phyloP scores from a whole-genome alignment of 2,329 filamentous ascomycete genomes.

The Xylaria digitata region DNA sequence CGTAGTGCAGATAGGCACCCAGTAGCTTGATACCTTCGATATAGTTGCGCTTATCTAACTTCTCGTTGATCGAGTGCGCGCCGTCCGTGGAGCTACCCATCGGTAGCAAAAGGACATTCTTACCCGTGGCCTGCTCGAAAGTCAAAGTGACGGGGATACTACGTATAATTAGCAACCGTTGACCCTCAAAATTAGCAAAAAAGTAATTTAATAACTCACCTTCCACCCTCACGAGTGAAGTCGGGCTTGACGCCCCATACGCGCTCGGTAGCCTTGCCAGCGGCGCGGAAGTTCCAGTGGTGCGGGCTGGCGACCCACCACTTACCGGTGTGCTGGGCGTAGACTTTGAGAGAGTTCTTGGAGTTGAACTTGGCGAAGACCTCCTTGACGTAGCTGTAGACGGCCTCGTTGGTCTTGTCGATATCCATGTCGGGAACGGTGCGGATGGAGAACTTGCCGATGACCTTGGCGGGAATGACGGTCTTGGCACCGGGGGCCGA shows the following conservation, averaged over 20 bases:
- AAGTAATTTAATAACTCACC: conserved; percentile 59
- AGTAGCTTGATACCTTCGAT: conserved; percentile 97
- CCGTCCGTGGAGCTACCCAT: conserved; percentile 98
- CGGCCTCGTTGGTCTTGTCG: conserved; percentile 84
- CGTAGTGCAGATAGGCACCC: conserved; percentile 95
- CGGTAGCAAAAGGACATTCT: conserved; percentile 94
- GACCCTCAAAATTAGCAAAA: neutral
- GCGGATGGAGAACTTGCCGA: conserved; percentile 97
- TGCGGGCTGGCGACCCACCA: conserved; percentile 99
- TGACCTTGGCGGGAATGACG: conserved; percentile 97
- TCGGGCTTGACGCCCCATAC: conserved; percentile 95
- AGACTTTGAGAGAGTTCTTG: conserved; percentile 90
- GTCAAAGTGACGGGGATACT: conserved; percentile 97
- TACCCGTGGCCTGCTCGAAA: conserved; percentile 96
- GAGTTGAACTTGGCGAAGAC: conserved; percentile 87
- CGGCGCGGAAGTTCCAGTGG: conserved; percentile 98
- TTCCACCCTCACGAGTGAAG: conserved; percentile 94
- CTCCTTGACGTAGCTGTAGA: conserved; percentile 84
- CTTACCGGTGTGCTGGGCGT: conserved; percentile 89
- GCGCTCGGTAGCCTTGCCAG: conserved; percentile 93
- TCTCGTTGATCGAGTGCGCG: conserved; percentile 98
- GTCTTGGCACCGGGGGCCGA: conserved; percentile 95
- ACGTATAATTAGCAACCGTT: conserved; percentile 20
- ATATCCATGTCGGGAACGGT: conserved; percentile 98
- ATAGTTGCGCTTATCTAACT: conserved; percentile 96